These are phyloP conservation scores for Sporisorium iseilematis-ciliati DNA, from an alignment of 1,284 basidiomycete genomes.

Conservation along the genomic window DNA sequence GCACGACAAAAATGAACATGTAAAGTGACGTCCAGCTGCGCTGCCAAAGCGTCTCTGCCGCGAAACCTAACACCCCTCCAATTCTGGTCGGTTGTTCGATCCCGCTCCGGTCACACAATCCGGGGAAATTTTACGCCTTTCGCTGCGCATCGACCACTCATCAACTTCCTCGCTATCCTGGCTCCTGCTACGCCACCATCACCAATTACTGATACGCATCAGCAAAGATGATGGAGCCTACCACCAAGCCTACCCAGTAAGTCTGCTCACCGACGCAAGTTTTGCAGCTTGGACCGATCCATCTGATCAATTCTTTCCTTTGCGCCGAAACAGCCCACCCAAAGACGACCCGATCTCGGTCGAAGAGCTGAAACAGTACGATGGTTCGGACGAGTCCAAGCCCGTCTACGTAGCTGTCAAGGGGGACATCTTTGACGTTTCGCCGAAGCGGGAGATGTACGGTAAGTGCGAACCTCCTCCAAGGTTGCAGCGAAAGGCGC, in stretches of 20 bases:
- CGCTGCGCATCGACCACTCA: slow-evolving; percentile 9
- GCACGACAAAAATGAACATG: slow-evolving; percentile 23
- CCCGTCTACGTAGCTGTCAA: slow-evolving; percentile 91
- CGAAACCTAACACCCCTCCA: background rate
- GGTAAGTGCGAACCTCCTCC: too few species aligned
- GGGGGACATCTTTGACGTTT: slow-evolving; percentile 86
- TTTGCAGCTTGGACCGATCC: background rate
- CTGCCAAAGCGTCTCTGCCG: background rate
- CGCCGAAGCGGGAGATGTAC: slow-evolving; percentile 82
- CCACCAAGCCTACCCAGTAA: slow-evolving; percentile 59
- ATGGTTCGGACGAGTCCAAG: slow-evolving; percentile 77
- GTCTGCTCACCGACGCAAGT: slow-evolving; percentile 12
- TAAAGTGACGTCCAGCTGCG: slow-evolving; percentile 27
- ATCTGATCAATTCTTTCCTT: background rate
- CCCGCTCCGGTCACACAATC: slow-evolving; percentile 4
- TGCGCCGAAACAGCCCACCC: slow-evolving; percentile 74
- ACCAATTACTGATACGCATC: background rate
- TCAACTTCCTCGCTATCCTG: background rate
- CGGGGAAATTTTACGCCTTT: slow-evolving; percentile 8
- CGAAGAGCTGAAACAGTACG: slow-evolving; percentile 77
- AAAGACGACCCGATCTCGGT: slow-evolving; percentile 82
- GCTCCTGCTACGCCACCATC: background rate
- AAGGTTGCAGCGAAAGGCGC: too few species aligned
- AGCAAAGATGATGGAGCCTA: slow-evolving; percentile 55
- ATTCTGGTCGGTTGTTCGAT: background rate